Conservation (phyloP, 371 early-diverging fungal species). For the Mucor plumbeus region DNA sequence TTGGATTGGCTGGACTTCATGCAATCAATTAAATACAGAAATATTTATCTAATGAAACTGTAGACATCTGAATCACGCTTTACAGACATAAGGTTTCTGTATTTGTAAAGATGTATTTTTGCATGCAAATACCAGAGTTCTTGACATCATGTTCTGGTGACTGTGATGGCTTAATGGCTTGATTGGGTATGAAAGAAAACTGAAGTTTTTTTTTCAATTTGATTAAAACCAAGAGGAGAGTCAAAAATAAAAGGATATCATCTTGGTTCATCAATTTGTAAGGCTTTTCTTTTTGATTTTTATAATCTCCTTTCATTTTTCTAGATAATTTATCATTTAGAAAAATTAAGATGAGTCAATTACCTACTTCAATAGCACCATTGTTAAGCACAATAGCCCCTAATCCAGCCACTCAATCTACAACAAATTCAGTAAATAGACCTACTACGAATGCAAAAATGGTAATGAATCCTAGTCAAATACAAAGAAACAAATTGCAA, state of each 20-base stretch:
- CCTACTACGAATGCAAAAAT: constrained; percentile 18
- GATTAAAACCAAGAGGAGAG: neutral
- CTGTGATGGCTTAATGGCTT: constrained; percentile 3
- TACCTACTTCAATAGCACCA: constrained; percentile 25
- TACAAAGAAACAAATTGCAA: constrained; percentile 47
- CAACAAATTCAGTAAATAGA: constrained; percentile 7
- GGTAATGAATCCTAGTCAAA: constrained; percentile 32
- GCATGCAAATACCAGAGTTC: neutral
- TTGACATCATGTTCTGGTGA: constrained; percentile 5
- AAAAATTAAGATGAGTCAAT: constrained; percentile 22
- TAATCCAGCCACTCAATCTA: constrained; percentile 9
- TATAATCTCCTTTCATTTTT: neutral
- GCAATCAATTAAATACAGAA: no score
- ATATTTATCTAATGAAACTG: no score
- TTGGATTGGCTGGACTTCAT: no score
- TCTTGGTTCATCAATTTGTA: neutral
- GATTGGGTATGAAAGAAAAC: constrained; percentile 4
- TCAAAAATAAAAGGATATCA: neutral
- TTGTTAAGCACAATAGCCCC: constrained; percentile 24
- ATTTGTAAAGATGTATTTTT: no score
- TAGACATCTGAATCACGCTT: no score
- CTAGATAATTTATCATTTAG: neutral
- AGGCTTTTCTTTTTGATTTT: neutral
- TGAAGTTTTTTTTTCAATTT: constrained; percentile 5
- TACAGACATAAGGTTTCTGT: no score